A percentile compares a stretch with the other conserved stretches of the same genome.
Conservation (phyloP, 202 grass and related monocot genomes). For the Saccharum hybrid region DNA sequence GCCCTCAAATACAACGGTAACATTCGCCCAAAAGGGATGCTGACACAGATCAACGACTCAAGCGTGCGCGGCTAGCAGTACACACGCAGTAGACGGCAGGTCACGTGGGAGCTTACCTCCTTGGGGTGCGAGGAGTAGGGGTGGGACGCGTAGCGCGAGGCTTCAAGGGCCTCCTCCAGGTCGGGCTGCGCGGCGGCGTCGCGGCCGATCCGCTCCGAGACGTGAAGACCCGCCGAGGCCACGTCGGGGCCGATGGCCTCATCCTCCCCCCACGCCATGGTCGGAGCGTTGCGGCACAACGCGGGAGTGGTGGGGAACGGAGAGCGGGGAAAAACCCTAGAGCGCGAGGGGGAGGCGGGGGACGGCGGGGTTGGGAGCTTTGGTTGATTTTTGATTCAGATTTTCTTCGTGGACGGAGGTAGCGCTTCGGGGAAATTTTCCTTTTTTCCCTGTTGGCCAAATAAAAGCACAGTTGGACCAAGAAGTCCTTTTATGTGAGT, state of each 20-base stretch:
- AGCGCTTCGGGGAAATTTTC: too few relatives aligned
- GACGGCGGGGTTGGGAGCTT: conserved; percentile 27
- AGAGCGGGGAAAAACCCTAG: conserved; percentile 57
- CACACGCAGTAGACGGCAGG: not conserved
- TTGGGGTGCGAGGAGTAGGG: conserved; percentile 90
- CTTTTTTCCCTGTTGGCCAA: too few relatives aligned
- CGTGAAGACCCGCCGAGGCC: conserved; percentile 79
- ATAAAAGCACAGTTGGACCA: too few relatives aligned
- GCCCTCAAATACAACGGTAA: conserved; percentile 12
- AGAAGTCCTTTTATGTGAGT: too few relatives aligned
- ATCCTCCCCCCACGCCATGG: conserved; percentile 87
- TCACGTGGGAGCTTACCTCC: conserved; percentile 54
- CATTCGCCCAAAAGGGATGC: not conserved
- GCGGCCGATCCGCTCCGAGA: conserved; percentile 82
- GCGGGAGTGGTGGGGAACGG: not conserved
- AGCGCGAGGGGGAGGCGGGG: conserved; percentile 28
- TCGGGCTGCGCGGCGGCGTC: conserved; percentile 80
- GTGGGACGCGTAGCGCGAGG: conserved; percentile 94
- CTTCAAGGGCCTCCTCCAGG: conserved; percentile 92
- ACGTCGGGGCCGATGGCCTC: conserved; percentile 87
- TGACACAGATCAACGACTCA: conserved; percentile 21
- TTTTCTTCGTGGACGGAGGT: conserved; percentile 14
- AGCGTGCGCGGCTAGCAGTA: not conserved
- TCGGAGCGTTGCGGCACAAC: conserved; percentile 33
- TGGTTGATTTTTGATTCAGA: conserved; percentile 33